Evolutionary conservation across 1,284 basidiomycete species (phyloP).

Genomic region (Trichosporon ovoides): DNA sequence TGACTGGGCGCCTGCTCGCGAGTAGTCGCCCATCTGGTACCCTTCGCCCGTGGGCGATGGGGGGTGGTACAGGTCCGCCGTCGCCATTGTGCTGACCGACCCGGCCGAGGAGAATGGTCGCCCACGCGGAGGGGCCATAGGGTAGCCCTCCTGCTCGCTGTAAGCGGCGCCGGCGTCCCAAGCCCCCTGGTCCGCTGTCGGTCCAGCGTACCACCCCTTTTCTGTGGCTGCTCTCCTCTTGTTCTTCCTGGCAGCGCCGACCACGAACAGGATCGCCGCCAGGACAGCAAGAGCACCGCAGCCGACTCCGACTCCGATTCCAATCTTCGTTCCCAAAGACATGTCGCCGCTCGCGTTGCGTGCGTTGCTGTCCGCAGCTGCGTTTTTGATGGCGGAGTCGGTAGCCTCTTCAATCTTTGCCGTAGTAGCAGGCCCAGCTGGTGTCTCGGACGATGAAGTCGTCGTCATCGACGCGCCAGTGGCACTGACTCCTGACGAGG

Average conservation of each 20-base stretch:
- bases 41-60: constrained; percentile 18
- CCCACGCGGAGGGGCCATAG: constrained; percentile 23
- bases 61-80: constrained; percentile 30
- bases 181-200: constrained; percentile 16
- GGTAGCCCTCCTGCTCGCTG: constrained; percentile 27
- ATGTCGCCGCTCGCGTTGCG: background rate
- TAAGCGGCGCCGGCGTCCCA: constrained; percentile 29
- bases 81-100: constrained; percentile 41
- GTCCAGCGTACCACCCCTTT: constrained; percentile 31
- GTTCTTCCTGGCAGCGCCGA: constrained; percentile 27
- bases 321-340: constrained; percentile 29
- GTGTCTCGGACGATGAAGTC: background rate
- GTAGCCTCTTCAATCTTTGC: constrained; percentile 31
- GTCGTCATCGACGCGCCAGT: background rate
- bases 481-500: background rate
- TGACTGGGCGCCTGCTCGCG: constrained; percentile 12
- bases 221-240: constrained; percentile 23
- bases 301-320: constrained; percentile 40
- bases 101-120: constrained; percentile 26
- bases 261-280: constrained; percentile 32
- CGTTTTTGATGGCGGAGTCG: constrained; percentile 21
- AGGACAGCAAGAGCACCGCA: constrained; percentile 33
- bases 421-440: constrained; percentile 9
- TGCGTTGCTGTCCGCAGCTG: background rate
- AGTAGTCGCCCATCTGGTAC: constrained; percentile 20